These are phyloP conservation scores for Saccharum officinarum DNA, from an alignment of 176 grass and related monocot species.

Conservation along the genomic window DNA sequence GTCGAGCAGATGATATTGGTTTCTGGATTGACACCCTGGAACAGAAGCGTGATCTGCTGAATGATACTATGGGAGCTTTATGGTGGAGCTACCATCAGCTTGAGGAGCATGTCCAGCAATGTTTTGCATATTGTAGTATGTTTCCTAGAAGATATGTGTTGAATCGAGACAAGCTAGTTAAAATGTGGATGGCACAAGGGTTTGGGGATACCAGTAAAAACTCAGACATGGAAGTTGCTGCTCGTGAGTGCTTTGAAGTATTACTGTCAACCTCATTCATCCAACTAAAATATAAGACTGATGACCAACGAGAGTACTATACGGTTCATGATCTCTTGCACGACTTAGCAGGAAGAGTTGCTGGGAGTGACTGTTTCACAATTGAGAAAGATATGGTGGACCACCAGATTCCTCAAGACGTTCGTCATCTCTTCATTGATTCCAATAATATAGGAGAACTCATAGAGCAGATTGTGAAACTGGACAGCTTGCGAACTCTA, in stretches of 20 bases:
- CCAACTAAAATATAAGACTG: neutral
- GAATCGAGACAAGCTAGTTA: neutral
- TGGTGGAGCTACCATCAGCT: slow-evolving; percentile 48
- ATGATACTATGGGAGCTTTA: neutral
- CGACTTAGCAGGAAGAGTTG: slow-evolving; percentile 27
- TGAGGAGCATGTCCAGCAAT: slow-evolving; percentile 13
- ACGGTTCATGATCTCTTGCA: slow-evolving; percentile 40
- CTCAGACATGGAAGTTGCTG: slow-evolving; percentile 18
- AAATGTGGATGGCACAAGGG: slow-evolving; percentile 46
- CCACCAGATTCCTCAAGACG: too few relatives aligned
- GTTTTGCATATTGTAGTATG: slow-evolving; percentile 44
- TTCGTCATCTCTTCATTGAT: too few relatives aligned
- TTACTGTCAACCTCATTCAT: slow-evolving; percentile 40
- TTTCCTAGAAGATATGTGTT: slow-evolving; percentile 22
- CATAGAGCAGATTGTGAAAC: too few relatives aligned
- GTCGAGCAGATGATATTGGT: too few relatives aligned
- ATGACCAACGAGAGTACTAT: neutral
- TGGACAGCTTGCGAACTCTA: too few relatives aligned
- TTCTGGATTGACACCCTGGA: slow-evolving; percentile 10
- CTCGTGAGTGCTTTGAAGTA: neutral
- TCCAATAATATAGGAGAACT: too few relatives aligned
- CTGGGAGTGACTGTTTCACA: slow-evolving; percentile 24
- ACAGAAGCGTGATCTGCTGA: neutral
- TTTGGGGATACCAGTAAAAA: slow-evolving; percentile 16
- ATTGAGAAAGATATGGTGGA: too few relatives aligned